Percentiles rank a stretch among this genome's conserved stretches.
Evolutionary conservation across 2,329 filamentous ascomycete species (phyloP).

Genomic region (Ambrosiella cleistominuta): DNA sequence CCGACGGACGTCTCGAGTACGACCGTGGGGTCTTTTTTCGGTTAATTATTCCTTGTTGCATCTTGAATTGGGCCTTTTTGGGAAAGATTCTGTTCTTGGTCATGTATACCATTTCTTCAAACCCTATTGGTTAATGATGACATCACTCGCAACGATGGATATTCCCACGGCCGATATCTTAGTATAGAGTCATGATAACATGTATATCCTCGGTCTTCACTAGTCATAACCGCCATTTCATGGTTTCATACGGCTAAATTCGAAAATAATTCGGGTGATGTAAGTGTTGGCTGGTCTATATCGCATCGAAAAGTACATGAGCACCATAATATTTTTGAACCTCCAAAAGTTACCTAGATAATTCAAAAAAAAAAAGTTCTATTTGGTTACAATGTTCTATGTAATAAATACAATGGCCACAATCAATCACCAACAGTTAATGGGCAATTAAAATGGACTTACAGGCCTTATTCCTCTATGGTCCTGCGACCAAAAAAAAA

Average conservation of each 20-base stretch:
- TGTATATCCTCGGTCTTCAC: no score
- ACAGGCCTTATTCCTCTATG: neutral
- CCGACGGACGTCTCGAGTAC: neutral
- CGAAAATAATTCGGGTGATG: no score
- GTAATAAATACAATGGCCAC: no score
- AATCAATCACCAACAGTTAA: no score
- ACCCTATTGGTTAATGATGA: neutral
- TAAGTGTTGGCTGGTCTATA: neutral
- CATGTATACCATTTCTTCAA: neutral
- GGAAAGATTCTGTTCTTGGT: neutral
- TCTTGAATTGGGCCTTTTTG: neutral
- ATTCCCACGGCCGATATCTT: no score
- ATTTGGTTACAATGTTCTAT: no score
- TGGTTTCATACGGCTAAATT: no score
- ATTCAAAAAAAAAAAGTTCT: neutral
- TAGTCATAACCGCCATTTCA: no score
- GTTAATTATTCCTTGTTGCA: neutral
- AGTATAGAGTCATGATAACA: no score
- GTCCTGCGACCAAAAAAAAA: neutral
- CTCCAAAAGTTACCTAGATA: neutral
- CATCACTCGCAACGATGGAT: neutral
- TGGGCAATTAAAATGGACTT: no score
- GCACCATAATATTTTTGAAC: neutral
- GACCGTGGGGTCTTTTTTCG: neutral
- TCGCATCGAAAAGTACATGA: neutral